These are phyloP conservation scores for Aspergillus unguis DNA, from an alignment of 2,329 filamentous ascomycete genomes.

Conservation along the genomic window DNA sequence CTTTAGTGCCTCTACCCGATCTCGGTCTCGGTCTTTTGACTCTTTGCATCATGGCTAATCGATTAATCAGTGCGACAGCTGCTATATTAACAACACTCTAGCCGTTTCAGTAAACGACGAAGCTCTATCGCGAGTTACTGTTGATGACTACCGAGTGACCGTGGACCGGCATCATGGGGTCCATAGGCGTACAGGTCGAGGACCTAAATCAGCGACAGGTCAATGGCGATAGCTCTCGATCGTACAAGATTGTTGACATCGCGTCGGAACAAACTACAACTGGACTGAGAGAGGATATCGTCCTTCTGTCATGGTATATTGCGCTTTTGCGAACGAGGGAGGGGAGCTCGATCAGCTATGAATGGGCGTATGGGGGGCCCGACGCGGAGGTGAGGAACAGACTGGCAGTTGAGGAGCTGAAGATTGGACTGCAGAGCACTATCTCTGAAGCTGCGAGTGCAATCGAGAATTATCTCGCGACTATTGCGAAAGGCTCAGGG, in stretches of 20 bases:
- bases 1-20: too few relatives aligned
- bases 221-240: slow-evolving; percentile 17
- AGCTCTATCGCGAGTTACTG: slow-evolving; percentile 5
- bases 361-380: slow-evolving; percentile 37
- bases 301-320: slow-evolving; percentile 47
- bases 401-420: slow-evolving; percentile 33
- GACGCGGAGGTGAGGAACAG: slow-evolving; percentile 13
- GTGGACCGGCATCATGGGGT: slow-evolving; percentile 13
- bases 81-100: too few relatives aligned
- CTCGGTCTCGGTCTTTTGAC: too few relatives aligned
- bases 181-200: slow-evolving; percentile 3
- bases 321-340: slow-evolving; percentile 45
- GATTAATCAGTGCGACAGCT: too few relatives aligned
- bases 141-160: slow-evolving; percentile 5
- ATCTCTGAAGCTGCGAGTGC: slow-evolving; percentile 25
- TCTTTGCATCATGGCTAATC: too few relatives aligned
- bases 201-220: neutral
- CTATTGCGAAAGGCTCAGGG: slow-evolving; percentile 5
- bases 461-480: slow-evolving; percentile 26
- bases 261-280: slow-evolving; percentile 29
- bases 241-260: slow-evolving; percentile 30
- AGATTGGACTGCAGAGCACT: slow-evolving; percentile 31
- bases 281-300: slow-evolving; percentile 39
- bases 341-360: slow-evolving; percentile 35
- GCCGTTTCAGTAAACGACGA: neutral